These are phyloP conservation scores for Candida albicans DNA, from an alignment of 1,139 yeast species.

Conservation along the genomic window DNA sequence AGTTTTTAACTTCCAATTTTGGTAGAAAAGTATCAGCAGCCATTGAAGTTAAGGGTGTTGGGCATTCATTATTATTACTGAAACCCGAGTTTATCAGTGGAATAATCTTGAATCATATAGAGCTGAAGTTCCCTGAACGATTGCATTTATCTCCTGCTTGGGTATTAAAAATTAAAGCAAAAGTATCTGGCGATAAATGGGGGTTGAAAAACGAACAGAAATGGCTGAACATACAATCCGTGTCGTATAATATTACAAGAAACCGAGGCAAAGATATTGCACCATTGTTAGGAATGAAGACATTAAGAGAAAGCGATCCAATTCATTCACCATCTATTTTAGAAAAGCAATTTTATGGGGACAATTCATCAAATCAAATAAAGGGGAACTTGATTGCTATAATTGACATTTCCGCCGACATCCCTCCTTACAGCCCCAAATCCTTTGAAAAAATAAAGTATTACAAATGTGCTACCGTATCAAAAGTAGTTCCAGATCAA, in stretches of 20 bases:
- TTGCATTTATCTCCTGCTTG: constrained; percentile 58
- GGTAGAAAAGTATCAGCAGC: constrained; percentile 31
- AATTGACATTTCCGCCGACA: constrained; percentile 73
- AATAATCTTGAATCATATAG: constrained; percentile 57
- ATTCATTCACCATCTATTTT: constrained; percentile 58
- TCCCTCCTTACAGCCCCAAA: constrained; percentile 71
- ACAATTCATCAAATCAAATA: constrained; percentile 19
- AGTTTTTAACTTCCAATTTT: constrained; percentile 26
- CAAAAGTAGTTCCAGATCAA: constrained; percentile 72
- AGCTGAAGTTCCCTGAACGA: constrained; percentile 47
- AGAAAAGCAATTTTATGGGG: constrained; percentile 45
- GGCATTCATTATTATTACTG: constrained; percentile 65
- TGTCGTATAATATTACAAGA: constrained; percentile 47
- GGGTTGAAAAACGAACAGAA: constrained; percentile 73
- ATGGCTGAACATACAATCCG: constrained; percentile 60
- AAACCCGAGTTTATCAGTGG: constrained; percentile 70
- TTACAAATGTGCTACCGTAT: constrained; percentile 74
- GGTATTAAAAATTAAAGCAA: constrained; percentile 63
- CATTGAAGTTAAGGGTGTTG: constrained; percentile 52
- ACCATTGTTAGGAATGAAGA: constrained; percentile 71
- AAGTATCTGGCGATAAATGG: constrained; percentile 71
- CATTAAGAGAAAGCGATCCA: constrained; percentile 64
- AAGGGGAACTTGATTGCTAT: constrained; percentile 52
- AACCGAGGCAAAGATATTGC: constrained; percentile 33
- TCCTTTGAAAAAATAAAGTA: constrained; percentile 55